A percentile compares a stretch with the other conserved stretches of the same genome.
phyloP scores from a whole-genome alignment of 2,329 filamentous ascomycete species.

The Claviceps monticola region DNA sequence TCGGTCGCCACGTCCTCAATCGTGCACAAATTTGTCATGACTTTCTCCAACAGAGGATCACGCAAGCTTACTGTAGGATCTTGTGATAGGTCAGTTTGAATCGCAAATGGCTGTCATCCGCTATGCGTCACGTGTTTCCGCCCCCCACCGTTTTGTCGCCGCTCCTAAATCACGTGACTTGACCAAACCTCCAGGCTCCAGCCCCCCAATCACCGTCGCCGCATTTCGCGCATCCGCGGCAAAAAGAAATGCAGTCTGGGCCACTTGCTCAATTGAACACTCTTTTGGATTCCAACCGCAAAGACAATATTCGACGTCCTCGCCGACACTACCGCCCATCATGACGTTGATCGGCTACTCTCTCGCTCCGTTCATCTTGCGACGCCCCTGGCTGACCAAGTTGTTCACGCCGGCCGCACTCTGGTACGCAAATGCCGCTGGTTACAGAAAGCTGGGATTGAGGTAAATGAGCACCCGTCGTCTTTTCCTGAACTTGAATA shows the following conservation, averaged over 20 bases:
- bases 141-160: neutral
- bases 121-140: neutral
- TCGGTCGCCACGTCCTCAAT: too few relatives aligned
- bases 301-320: neutral
- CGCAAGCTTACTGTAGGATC: too few relatives aligned
- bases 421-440: slow-evolving; percentile 81
- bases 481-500: neutral
- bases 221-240: slow-evolving; percentile 21
- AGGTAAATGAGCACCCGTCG: slow-evolving; percentile 38
- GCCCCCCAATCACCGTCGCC: slow-evolving; percentile 16
- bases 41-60: too few relatives aligned
- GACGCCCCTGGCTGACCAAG: slow-evolving; percentile 72
- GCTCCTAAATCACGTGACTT: slow-evolving; percentile 17
- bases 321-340: slow-evolving; percentile 16
- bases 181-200: slow-evolving; percentile 15
- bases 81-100: too few relatives aligned
- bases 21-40: too few relatives aligned
- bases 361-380: slow-evolving; percentile 60
- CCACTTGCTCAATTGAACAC: slow-evolving; percentile 7
- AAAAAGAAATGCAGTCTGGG: slow-evolving; percentile 7
- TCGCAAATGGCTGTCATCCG: neutral
- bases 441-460: slow-evolving; percentile 86
- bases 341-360: slow-evolving; percentile 50
- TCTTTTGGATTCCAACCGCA: slow-evolving; percentile 3
- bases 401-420: slow-evolving; percentile 67